Conservation (phyloP, 257 asterid species). For the Capsicum pubescens region DNA sequence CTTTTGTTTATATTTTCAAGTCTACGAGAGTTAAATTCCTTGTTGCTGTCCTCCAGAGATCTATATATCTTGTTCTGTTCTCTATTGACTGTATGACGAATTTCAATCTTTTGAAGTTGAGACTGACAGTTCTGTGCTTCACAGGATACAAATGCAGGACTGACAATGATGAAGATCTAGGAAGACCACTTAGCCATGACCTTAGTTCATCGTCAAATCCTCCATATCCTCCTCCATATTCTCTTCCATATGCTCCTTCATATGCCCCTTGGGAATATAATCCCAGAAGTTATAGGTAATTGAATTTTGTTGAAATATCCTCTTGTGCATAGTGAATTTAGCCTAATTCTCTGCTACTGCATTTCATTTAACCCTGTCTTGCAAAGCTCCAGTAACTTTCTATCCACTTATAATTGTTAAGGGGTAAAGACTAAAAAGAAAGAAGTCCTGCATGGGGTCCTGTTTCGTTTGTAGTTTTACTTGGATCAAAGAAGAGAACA, state of each 20-base stretch:
- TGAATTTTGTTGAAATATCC: not conserved
- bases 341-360: not conserved
- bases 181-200: constrained; percentile 56
- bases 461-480: constrained; percentile 28
- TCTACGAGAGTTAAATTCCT: not conserved
- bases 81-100: constrained; percentile 4
- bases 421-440: not conserved
- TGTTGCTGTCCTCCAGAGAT: not conserved
- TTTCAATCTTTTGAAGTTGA: constrained; percentile 6
- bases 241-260: constrained; percentile 41
- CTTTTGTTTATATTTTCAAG: not conserved
- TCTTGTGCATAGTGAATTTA: not conserved
- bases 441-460: constrained; percentile 2
- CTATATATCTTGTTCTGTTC: not conserved
- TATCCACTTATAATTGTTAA: too few relatives aligned
- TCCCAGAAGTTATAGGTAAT: constrained; percentile 65
- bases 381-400: not conserved
- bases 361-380: not conserved
- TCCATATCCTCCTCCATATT: not conserved
- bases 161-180: constrained; percentile 57
- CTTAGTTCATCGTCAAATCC: constrained; percentile 42
- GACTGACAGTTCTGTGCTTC: constrained; percentile 17
- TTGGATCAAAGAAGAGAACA: not conserved
- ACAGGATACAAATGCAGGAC: constrained; percentile 70
- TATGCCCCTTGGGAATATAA: constrained; percentile 61